Base-by-base conservation (phyloP, 495 filamentous ascomycete genomes). In the Podospora pseudoanserina region DNA sequence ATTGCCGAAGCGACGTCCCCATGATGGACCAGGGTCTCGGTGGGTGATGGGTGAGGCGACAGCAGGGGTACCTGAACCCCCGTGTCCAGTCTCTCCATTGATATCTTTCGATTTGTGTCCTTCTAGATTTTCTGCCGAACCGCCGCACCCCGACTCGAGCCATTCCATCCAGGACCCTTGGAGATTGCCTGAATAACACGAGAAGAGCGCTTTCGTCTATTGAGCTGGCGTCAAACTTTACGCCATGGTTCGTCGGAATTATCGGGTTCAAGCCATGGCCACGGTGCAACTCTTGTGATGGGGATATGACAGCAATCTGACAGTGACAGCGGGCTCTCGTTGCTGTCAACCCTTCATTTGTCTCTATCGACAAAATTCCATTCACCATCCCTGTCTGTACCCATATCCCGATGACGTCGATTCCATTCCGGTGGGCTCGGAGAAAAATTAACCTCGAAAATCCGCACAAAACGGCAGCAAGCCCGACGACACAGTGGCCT, bases 71-170 rank as follows among this genome's bases (percentile, higher is more conserved):
- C 60, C 60, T 30, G 15, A 44, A 39, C 60, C 53, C 23, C 23
- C 60, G 44, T 15, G 16, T 49, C 30, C 57, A 60, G 4, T 5
- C 9, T 49, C 39, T 34, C 26, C 39, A 27, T 23, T n/a, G 34
- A 63, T 57, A 27, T 58, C 60, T 56, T 57, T 58, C 39, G 66
- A 56, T 68, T 44, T 49, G 26, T 11, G 15, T 19, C 20, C 60
- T 68, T 68, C 60, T 64, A 63, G 66, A 68, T 63, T 64, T 57
- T 61, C 44, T 55, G 34, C 58, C 32, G 53, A 67, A 20, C 60
- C 66, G 59, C 60, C 66, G 60, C 19, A 34, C 3, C 5, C 66
- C 66, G 18, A 63, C 2, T 57, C 30, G 60, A 16, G 55, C 27
- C 28, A 62, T 54, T 13, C 34, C 53, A 49, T 49, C 66, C 30